A percentile compares a stretch with the other conserved stretches of the same genome.
Conservation (phyloP, 1,139 yeast genomes). For the Geotrichum siamense region DNA sequence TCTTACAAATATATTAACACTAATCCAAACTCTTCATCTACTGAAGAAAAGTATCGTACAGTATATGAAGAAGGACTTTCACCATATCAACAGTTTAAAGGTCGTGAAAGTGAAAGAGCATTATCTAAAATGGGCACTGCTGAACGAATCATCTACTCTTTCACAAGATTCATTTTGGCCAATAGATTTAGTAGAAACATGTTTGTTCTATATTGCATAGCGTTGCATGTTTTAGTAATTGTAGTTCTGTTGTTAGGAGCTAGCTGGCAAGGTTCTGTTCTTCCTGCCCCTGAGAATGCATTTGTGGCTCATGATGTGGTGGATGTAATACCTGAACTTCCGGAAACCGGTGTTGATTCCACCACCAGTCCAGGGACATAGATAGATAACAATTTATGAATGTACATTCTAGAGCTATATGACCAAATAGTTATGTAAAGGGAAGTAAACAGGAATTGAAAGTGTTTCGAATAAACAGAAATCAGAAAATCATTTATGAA, state of each 20-base stretch:
- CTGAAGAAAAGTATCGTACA: slow-evolving; percentile 54
- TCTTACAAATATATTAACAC: slow-evolving; percentile 21
- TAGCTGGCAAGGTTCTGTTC: slow-evolving; percentile 12
- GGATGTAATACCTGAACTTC: slow-evolving; percentile 15
- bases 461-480: too few species aligned
- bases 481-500: too few species aligned
- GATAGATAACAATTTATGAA: too few species aligned
- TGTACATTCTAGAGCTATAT: too few species aligned
- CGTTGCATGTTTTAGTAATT: slow-evolving; percentile 70
- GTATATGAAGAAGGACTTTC: slow-evolving; percentile 73
- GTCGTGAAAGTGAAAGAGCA: slow-evolving; percentile 70
- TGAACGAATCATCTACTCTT: slow-evolving; percentile 68
- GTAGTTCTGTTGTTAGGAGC: slow-evolving; percentile 54
- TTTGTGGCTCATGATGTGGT: slow-evolving; percentile 9
- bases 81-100: slow-evolving; percentile 78
- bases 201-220: slow-evolving; percentile 65
- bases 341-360: slow-evolving; percentile 5
- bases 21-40: slow-evolving; percentile 30
- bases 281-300: slow-evolving; percentile 14
- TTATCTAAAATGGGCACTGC: slow-evolving; percentile 65
- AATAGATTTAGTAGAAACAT: slow-evolving; percentile 66
- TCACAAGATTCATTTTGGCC: slow-evolving; percentile 67
- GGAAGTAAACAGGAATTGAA: too few species aligned
- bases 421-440: too few species aligned
- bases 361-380: too few species aligned